Base-by-base conservation (phyloP, 2,329 filamentous ascomycete genomes). In the Cryphonectria japonica region DNA sequence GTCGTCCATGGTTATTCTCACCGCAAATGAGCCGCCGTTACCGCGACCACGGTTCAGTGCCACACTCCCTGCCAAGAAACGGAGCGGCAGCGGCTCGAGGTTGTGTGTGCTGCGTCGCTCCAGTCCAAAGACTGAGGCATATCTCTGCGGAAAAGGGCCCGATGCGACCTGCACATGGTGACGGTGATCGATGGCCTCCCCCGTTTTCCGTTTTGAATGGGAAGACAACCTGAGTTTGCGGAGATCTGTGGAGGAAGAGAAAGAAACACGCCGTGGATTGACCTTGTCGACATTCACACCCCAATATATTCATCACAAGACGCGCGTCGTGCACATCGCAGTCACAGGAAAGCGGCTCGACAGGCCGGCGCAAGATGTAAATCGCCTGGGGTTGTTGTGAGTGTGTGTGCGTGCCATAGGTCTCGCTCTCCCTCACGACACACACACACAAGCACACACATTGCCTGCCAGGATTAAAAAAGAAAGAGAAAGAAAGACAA, bases 61-160 rank as follows among this genome's bases (percentile, higher is more conserved):
- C 16, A 69, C 71, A 57, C 71, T 16, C 66, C 66, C 26, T 22
- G 9, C 32, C 60, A 32, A 60, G 32, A n/a, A 60, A 39, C 3
- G 14, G 57, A 34, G 41, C 52, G 62, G 57, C 22, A 59, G 59
- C 60, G 66, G 59, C 39, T 60, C 60, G 66, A 26, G 9, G 6
- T 57, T 50, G 62, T 1, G 67, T 34, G 69, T 66, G 32, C 41
- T 29, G 54, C 19, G 52, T 46, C 60, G 39, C 29, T 65, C 69
- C 69, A 71, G 46, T 71, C 69, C 61, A 11, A n/a, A 34, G 26
- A n/a, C 39, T 57, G 43, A 66, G 37, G 26, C 66, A 43, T 69
- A 67, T 69, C 71, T 71, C 34, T 13, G 43, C 32, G 59, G 29
- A 39, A 39, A 39, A 39, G 37, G 26, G 60, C 37, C 29, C 43